phyloP scores from a whole-genome alignment of 371 early-diverging fungal species.

The Basidiobolus meristosporus region DNA sequence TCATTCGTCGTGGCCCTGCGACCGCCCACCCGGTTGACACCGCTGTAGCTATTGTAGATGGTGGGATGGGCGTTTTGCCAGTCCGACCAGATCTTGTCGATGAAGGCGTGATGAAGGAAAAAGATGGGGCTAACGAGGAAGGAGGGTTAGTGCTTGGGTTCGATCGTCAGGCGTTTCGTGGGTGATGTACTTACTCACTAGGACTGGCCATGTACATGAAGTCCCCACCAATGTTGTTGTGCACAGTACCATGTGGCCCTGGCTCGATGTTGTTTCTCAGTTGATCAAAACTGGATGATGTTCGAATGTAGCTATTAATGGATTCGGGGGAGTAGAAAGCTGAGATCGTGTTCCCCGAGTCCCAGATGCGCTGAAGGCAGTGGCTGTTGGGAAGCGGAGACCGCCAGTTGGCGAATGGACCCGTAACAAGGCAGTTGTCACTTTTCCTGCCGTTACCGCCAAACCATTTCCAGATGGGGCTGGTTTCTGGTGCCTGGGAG shows the following conservation, averaged over 20 bases:
- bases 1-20: background rate
- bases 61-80: conserved; percentile 13
- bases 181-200: conserved; percentile 1
- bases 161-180: background rate
- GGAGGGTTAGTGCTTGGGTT: background rate
- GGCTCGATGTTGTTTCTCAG: conserved; percentile 1
- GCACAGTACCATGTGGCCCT: conserved; percentile 3
- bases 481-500: conserved; percentile 4
- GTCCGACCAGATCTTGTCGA: conserved; percentile 26
- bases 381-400: background rate
- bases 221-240: conserved; percentile 4
- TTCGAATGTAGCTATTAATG: background rate
- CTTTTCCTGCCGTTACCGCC: conserved; percentile 6
- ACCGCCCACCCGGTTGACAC: background rate
- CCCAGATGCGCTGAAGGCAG: conserved; percentile 1
- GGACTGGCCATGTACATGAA: conserved; percentile 1
- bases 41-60: conserved; percentile 1
- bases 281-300: background rate
- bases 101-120: conserved; percentile 24
- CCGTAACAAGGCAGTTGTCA: conserved; percentile 5
- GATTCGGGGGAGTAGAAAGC: conserved; percentile 3
- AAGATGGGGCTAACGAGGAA: background rate
- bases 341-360: conserved; percentile 1
- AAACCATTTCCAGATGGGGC: conserved; percentile 5
- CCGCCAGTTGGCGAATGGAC: conserved; percentile 3